Evolutionary conservation across 352 stramenopile genomes (phyloP).

Genomic region (Globisporangium alternatum): DNA sequence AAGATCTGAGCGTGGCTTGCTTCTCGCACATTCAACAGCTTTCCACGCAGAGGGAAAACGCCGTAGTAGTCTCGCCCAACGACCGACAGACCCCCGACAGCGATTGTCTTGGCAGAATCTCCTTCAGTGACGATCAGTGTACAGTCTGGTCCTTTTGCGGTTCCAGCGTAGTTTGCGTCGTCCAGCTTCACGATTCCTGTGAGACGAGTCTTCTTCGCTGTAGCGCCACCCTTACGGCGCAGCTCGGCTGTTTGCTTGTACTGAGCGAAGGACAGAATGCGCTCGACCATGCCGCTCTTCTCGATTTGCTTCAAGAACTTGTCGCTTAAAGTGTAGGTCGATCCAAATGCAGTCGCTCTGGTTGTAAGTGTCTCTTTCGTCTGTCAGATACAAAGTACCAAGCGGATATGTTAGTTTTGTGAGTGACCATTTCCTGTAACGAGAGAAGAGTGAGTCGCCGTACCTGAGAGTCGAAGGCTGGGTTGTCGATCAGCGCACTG

Average conservation of each 20-base stretch:
- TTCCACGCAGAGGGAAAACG: slow-evolving; percentile 97
- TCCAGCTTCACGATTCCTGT: slow-evolving; percentile 96
- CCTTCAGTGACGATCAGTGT: slow-evolving; percentile 99
- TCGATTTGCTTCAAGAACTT: slow-evolving; percentile 88
- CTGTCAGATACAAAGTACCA: slow-evolving; percentile 20
- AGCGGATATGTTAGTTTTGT: not conserved
- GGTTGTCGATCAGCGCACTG: slow-evolving; percentile 97
- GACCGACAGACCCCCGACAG: slow-evolving; percentile 95
- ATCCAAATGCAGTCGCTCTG: slow-evolving; percentile 79
- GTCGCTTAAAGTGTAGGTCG: slow-evolving; percentile 80
- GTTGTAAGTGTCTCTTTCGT: slow-evolving; percentile 98
- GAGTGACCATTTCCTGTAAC: not conserved
- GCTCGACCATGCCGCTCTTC: slow-evolving; percentile 89
- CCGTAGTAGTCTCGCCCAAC: slow-evolving; percentile 96
- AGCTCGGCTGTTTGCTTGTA: slow-evolving; percentile 92
- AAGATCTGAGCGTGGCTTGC: slow-evolving; percentile 94
- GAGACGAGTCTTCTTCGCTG: slow-evolving; percentile 80
- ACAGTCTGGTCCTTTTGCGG: slow-evolving; percentile 87
- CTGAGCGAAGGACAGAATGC: slow-evolving; percentile 89
- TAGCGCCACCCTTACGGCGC: slow-evolving; percentile 78
- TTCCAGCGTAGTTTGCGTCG: slow-evolving; percentile 96
- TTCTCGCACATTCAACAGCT: slow-evolving; percentile 99
- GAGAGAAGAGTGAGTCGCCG: not conserved
- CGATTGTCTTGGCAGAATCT: slow-evolving; percentile 97
- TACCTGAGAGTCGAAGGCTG: slow-evolving; percentile 96